A percentile compares a stretch with the other conserved stretches of the same genome.
Conservation (phyloP, 1,284 basidiomycete species). For the Rhizoctonia solani region DNA sequence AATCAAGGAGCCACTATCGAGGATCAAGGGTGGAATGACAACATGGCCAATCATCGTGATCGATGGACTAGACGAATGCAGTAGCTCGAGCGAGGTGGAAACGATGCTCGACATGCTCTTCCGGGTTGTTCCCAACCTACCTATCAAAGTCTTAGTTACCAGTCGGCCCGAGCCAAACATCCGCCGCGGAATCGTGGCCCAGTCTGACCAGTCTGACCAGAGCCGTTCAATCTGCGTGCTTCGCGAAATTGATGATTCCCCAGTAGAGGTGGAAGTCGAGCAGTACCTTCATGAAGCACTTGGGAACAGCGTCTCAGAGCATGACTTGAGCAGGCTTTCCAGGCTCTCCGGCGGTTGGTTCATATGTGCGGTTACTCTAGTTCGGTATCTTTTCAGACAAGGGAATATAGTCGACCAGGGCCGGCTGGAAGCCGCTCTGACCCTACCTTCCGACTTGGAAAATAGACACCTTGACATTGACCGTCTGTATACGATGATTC, state of each 20-base stretch:
- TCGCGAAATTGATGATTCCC: slow-evolving; percentile 1
- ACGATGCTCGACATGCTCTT: neutral
- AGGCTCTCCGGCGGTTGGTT: neutral
- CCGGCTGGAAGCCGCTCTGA: neutral
- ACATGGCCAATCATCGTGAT: neutral
- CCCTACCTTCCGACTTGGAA: neutral
- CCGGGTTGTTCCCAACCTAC: neutral
- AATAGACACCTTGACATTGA: neutral
- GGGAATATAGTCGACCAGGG: neutral
- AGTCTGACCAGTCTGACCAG: neutral
- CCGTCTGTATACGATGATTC: slow-evolving; percentile 2
- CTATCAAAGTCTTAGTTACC: slow-evolving; percentile 21
- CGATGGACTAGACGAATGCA: slow-evolving; percentile 22
- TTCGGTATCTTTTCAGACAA: too few relatives aligned
- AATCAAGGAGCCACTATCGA: too few relatives aligned
- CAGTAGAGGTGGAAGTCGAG: slow-evolving; percentile 6
- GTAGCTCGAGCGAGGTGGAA: too few relatives aligned
- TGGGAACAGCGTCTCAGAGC: neutral
- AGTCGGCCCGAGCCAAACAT: neutral
- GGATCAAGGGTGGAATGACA: neutral
- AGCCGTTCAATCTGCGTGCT: neutral
- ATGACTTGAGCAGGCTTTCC: neutral
- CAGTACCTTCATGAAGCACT: neutral
- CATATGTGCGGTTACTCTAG: slow-evolving; percentile 4
- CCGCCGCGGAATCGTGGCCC: neutral